Evolutionary conservation across 2,329 filamentous ascomycete species (phyloP).

Genomic region (Tothia fuscella): DNA sequence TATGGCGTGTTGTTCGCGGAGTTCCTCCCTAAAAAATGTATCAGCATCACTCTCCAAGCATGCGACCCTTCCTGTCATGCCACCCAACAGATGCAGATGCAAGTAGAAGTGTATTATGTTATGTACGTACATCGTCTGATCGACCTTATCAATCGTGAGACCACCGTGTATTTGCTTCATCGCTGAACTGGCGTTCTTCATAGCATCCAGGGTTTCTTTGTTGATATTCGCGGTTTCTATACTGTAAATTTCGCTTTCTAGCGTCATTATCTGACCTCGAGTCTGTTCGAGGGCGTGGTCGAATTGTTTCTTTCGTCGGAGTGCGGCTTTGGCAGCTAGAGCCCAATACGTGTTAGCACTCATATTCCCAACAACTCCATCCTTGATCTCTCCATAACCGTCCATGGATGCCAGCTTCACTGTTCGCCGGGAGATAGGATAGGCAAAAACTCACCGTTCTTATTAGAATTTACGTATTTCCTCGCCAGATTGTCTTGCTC

Average conservation of each 20-base stretch:
- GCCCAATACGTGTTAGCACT: background rate
- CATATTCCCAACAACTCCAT: background rate
- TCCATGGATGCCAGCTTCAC: background rate
- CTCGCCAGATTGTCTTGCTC: constrained; percentile 81
- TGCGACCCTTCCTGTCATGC: background rate
- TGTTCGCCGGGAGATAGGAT: background rate
- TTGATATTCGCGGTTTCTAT: constrained; percentile 99
- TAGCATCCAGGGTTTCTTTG: constrained; percentile 84
- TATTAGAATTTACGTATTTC: constrained; percentile 82
- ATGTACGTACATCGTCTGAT: constrained; percentile 73
- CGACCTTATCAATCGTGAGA: constrained; percentile 87
- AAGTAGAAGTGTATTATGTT: background rate
- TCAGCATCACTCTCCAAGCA: constrained; percentile 4
- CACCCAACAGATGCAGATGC: too few species aligned
- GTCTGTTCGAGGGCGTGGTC: constrained; percentile 90
- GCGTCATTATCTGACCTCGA: constrained; percentile 72
- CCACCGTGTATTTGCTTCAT: constrained; percentile 91
- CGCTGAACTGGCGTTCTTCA: constrained; percentile 79
- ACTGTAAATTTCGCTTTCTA: constrained; percentile 90
- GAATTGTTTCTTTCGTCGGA: constrained; percentile 88
- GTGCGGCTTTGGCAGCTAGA: constrained; percentile 73
- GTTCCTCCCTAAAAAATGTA: constrained; percentile 54
- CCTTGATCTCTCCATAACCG: background rate
- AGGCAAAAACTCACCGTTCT: constrained; percentile 56
- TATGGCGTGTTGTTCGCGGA: constrained; percentile 84